These are phyloP conservation scores for Ogataea philodendri DNA, from an alignment of 805 yeast species.

Conservation along the genomic window DNA sequence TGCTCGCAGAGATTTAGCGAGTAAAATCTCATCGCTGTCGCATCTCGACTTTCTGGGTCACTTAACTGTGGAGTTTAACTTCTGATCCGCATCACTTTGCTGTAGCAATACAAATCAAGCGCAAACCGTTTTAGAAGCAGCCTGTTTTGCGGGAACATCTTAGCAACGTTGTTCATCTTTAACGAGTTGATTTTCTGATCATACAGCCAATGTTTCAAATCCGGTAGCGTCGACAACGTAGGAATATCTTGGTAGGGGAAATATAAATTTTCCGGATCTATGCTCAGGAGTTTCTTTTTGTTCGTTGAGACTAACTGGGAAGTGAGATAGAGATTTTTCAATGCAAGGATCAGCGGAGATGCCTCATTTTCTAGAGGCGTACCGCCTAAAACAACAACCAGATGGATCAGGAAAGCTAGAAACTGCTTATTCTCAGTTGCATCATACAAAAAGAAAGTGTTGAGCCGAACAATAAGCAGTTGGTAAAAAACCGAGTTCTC, in stretches of 20 bases:
- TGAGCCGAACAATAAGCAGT: conserved; percentile 22
- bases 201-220: conserved; percentile 19
- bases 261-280: conserved; percentile 12
- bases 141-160: conserved; percentile 12
- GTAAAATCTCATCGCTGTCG: too few species aligned
- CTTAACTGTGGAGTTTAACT: conserved; percentile 1
- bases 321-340: conserved; percentile 12
- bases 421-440: conserved; percentile 24
- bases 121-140: conserved; percentile 13
- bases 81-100: conserved; percentile 12
- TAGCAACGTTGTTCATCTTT: conserved; percentile 10
- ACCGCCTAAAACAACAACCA: conserved; percentile 13
- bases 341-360: conserved; percentile 12
- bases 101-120: conserved; percentile 18
- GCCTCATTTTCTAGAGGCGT: conserved; percentile 14
- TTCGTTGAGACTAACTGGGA: conserved; percentile 11
- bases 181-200: conserved; percentile 15
- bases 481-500: conserved; percentile 17
- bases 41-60: conserved; percentile 2
- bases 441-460: conserved; percentile 21
- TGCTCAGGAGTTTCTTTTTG: conserved; percentile 6
- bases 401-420: conserved; percentile 13
- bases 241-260: conserved; percentile 16
- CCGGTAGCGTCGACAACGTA: conserved; percentile 10
- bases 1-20: conserved; percentile 4